These are phyloP conservation scores for Stevia rebaudiana DNA, from an alignment of 140 eudicot genomes.

Conservation along the genomic window DNA sequence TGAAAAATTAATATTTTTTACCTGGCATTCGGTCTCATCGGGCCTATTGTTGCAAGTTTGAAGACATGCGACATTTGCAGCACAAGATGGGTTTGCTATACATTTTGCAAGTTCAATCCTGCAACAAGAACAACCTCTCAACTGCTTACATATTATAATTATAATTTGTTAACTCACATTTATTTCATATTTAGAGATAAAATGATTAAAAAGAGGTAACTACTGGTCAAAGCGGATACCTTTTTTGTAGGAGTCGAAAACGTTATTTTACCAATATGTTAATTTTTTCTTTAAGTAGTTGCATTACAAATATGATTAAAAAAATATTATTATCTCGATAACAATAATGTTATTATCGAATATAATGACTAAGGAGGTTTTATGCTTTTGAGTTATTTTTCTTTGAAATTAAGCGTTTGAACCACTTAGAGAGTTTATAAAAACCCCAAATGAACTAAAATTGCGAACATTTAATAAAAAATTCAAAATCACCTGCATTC, in stretches of 20 bases:
- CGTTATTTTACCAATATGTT: neutral
- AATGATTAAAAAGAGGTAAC: neutral
- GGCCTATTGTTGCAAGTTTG: conserved; percentile 96
- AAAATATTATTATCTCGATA: neutral
- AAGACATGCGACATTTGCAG: conserved; percentile 97
- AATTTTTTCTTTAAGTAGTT: neutral
- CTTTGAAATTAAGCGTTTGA: neutral
- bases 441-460: neutral
- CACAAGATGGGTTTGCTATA: conserved; percentile 94
- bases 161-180: neutral
- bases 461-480: neutral
- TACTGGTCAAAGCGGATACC: neutral
- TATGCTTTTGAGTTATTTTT: neutral
- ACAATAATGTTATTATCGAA: neutral
- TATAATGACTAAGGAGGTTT: neutral
- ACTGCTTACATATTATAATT: neutral
- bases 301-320: neutral
- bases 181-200: too few species aligned
- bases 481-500: conserved; percentile 67
- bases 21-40: conserved; percentile 97
- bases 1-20: conserved; percentile 4
- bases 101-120: conserved; percentile 95
- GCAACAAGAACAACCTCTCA: conserved; percentile 19
- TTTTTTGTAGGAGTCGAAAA: neutral
- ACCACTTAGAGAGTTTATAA: neutral